A percentile compares a stretch with the other conserved stretches of the same genome.
These are phyloP conservation scores for Rhytidiadelphus loreus DNA, from an alignment of 225 moss, liverwort and hornwort species.

Conservation along the genomic window DNA sequence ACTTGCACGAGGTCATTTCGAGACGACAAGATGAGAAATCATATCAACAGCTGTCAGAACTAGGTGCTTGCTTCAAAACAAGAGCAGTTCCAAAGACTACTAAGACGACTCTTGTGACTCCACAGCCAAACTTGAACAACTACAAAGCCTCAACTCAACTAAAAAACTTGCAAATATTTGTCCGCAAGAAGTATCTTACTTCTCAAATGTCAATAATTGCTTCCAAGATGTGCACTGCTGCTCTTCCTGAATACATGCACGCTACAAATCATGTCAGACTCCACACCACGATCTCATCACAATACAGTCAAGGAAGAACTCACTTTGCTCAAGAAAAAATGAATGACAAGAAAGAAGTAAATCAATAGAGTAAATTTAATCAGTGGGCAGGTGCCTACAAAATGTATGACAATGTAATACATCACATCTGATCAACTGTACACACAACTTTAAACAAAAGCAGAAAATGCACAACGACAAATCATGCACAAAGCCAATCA, in stretches of 20 bases:
- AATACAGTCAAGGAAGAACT: background rate
- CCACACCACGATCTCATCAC: background rate
- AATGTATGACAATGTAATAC: background rate
- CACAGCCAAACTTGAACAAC: background rate
- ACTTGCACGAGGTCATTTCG: background rate
- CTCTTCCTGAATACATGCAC: conserved; percentile 69
- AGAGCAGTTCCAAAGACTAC: background rate
- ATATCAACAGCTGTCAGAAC: background rate
- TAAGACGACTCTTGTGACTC: background rate
- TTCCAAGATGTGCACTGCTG: conserved; percentile 89
- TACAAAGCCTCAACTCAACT: background rate
- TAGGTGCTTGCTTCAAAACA: background rate
- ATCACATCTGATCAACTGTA: background rate
- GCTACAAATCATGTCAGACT: conserved; percentile 27
- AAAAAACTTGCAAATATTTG: background rate
- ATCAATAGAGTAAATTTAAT: background rate
- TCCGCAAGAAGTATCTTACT: conserved; percentile 41
- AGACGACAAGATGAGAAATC: background rate
- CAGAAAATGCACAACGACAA: background rate
- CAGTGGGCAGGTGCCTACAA: background rate
- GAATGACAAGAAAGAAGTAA: background rate
- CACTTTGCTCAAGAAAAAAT: background rate
- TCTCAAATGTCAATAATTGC: conserved; percentile 81
- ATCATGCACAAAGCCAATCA: background rate
- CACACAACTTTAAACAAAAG: background rate